Evolutionary conservation across 805 yeast species (phyloP).

Genomic region (Nematodospora valgi): DNA sequence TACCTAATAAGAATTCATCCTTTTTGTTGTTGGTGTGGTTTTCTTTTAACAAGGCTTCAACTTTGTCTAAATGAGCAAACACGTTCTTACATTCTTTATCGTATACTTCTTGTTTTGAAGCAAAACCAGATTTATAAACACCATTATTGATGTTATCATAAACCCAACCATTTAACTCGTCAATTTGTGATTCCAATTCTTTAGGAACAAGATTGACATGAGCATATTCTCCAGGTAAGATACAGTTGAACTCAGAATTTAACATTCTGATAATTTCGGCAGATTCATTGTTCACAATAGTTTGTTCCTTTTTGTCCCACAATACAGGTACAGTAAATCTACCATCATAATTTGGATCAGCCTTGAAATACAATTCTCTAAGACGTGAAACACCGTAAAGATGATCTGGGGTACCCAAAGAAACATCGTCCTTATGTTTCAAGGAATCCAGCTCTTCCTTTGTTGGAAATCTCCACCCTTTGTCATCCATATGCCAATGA

Average conservation of each 20-base stretch:
- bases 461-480: conserved; percentile 84
- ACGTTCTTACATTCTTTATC: conserved; percentile 62
- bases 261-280: conserved; percentile 85
- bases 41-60: conserved; percentile 56
- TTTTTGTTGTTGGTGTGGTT: conserved; percentile 32
- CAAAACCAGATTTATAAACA: conserved; percentile 90
- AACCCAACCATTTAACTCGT: conserved; percentile 76
- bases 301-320: conserved; percentile 80
- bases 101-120: conserved; percentile 78
- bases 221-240: conserved; percentile 48
- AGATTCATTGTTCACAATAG: conserved; percentile 90
- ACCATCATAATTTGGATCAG: conserved; percentile 72
- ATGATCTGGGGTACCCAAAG: conserved; percentile 37
- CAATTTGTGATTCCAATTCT: conserved; percentile 53
- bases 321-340: conserved; percentile 90
- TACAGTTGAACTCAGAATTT: conserved; percentile 66
- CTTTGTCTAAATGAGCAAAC: conserved; percentile 65
- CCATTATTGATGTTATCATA: conserved; percentile 88
- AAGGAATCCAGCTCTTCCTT: conserved; percentile 29
- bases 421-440: conserved; percentile 45
- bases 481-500: conserved; percentile 83
- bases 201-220: conserved; percentile 62
- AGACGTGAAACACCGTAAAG: conserved; percentile 57
- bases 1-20: conserved; percentile 50
- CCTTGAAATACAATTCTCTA: conserved; percentile 70